Conservation (phyloP, 2,329 filamentous ascomycete genomes). For the Stemphylium lycopersici region DNA sequence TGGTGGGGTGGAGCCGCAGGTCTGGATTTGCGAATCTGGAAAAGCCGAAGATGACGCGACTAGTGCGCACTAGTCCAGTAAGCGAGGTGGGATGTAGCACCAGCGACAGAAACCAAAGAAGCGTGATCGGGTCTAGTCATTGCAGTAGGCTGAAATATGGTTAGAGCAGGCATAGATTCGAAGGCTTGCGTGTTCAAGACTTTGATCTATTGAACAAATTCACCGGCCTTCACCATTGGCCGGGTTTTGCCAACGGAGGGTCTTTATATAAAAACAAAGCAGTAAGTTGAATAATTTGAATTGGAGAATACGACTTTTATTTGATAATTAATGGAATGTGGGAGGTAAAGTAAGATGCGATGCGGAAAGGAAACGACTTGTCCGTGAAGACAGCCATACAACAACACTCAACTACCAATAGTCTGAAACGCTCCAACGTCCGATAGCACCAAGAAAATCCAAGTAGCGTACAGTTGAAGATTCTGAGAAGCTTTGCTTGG, state of each 20-base stretch:
- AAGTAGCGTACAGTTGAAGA: not conserved
- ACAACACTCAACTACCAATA: not conserved
- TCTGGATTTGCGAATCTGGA: conserved; percentile 21
- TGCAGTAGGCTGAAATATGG: not conserved
- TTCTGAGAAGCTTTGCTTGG: not conserved
- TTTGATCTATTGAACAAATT: not conserved
- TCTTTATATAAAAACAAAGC: not conserved
- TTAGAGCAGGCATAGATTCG: not conserved
- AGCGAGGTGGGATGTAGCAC: conserved; percentile 19
- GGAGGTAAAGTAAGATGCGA: not conserved
- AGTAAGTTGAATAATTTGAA: not conserved
- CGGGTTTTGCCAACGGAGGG: no score
- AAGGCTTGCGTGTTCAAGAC: not conserved
- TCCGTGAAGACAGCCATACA: not conserved
- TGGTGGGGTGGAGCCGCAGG: conserved; percentile 18
- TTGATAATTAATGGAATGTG: not conserved
- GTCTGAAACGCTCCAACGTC: not conserved
- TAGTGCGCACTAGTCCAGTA: conserved; percentile 30
- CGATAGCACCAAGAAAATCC: not conserved
- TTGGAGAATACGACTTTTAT: not conserved
- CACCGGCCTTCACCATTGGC: not conserved
- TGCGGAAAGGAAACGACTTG: not conserved
- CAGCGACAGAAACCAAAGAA: conserved; percentile 1
- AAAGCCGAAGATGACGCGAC: conserved; percentile 21
- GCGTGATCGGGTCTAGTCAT: not conserved